Evolutionary conservation across 1,284 basidiomycete species (phyloP).

Genomic region (Apiotrichum akiyoshidainum): DNA sequence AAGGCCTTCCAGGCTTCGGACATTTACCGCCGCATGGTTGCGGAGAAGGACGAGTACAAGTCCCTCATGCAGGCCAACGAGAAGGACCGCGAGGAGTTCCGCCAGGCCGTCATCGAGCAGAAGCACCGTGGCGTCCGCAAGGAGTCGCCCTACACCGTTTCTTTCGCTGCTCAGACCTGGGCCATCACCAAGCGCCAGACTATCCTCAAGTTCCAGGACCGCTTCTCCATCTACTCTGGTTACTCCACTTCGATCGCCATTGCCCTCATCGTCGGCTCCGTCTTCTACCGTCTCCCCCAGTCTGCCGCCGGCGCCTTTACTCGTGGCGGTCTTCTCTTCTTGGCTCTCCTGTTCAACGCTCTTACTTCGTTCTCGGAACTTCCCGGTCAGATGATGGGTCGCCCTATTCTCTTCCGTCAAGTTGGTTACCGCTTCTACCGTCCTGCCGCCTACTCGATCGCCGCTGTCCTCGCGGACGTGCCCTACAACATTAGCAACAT

Average conservation of each 20-base stretch:
- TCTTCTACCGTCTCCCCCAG: conserved; percentile 68
- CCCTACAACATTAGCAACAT: conserved; percentile 55
- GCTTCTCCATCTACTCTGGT: conserved; percentile 73
- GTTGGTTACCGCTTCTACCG: conserved; percentile 77
- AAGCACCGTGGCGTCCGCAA: conserved; percentile 77
- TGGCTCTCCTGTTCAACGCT: conserved; percentile 64
- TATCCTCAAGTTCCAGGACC: conserved; percentile 69
- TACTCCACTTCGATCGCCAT: conserved; percentile 57
- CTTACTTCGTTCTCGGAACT: conserved; percentile 57
- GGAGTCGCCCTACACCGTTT: conserved; percentile 82
- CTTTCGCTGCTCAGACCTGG: conserved; percentile 69
- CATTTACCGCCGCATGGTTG: conserved; percentile 56
- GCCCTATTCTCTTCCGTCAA: conserved; percentile 62
- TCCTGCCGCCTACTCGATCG: conserved; percentile 53
- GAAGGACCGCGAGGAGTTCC: conserved; percentile 68
- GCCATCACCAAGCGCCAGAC: conserved; percentile 73
- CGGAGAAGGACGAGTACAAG: conserved; percentile 64
- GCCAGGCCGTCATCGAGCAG: conserved; percentile 67
- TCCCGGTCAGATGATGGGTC: conserved; percentile 61
- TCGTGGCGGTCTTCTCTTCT: conserved; percentile 77
- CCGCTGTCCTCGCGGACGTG: conserved; percentile 52
- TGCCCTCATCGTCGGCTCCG: conserved; percentile 71
- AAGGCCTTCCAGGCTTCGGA: conserved; percentile 62
- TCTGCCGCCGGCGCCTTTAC: conserved; percentile 80
- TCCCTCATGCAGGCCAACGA: conserved; percentile 61